Evolutionary conservation across 2,329 filamentous ascomycete species (phyloP).

Genomic region (Metarhizium rileyi): DNA sequence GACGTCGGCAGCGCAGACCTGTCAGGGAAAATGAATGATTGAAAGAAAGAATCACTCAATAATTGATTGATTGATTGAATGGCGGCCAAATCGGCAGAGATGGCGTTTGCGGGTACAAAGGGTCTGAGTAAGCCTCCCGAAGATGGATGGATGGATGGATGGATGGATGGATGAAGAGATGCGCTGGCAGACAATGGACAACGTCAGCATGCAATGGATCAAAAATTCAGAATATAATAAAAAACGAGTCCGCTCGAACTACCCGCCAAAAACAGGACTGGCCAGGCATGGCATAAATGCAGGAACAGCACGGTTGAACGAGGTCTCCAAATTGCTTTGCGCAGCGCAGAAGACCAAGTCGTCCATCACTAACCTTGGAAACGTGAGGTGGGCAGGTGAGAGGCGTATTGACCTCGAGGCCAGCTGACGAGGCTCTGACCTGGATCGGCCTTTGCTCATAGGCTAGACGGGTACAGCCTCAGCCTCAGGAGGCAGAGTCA

Average conservation of each 20-base stretch:
- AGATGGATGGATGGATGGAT: not conserved
- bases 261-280: not conserved
- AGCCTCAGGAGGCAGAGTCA: conserved; percentile 6
- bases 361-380: not conserved
- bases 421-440: conserved; percentile 8
- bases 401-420: conserved; percentile 2
- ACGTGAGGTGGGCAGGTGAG: conserved; percentile 10
- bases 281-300: conserved; percentile 16
- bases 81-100: conserved; percentile 5
- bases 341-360: conserved; percentile 6
- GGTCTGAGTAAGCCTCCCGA: not conserved
- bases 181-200: not conserved
- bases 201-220: not conserved
- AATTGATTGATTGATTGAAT: no score
- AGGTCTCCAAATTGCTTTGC: not conserved
- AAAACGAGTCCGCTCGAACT: not conserved
- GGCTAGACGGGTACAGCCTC: not conserved
- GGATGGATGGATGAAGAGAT: not conserved
- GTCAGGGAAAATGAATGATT: no score
- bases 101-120: conserved; percentile 6
- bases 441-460: not conserved
- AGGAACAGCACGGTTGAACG: conserved; percentile 14
- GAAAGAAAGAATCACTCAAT: no score
- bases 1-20: no score
- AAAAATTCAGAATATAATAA: not conserved